Evolutionary conservation across 805 yeast species (phyloP).

Genomic region (Sugiyamaella marilandica): DNA sequence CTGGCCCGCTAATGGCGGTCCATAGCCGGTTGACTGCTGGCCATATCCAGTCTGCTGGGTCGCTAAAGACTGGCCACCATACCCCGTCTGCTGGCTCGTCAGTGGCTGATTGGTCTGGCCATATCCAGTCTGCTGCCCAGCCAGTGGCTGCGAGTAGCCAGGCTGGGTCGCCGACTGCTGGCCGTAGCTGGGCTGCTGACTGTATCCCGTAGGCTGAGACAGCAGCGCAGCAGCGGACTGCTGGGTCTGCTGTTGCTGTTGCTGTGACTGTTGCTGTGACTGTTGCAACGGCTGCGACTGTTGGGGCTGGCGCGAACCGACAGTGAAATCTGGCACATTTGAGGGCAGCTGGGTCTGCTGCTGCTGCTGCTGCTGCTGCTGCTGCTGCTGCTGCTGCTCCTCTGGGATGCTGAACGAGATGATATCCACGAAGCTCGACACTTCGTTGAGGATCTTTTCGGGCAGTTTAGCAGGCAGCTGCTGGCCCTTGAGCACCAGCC

Average conservation of each 20-base stretch:
- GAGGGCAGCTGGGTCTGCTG: conserved; percentile 18
- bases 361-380: neutral
- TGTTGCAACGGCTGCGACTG: neutral
- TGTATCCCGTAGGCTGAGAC: conserved; percentile 17
- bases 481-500: conserved; percentile 71
- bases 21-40: conserved; percentile 37
- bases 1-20: conserved; percentile 20
- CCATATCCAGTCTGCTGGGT: conserved; percentile 33
- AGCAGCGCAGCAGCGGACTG: conserved; percentile 1
- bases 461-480: conserved; percentile 71
- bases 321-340: conserved; percentile 26
- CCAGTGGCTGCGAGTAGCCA: conserved; percentile 18
- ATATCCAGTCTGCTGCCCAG: conserved; percentile 22
- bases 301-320: too few relatives aligned
- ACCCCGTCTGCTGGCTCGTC: conserved; percentile 18
- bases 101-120: conserved; percentile 22
- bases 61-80: conserved; percentile 17
- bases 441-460: conserved; percentile 71
- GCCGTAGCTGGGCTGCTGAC: neutral
- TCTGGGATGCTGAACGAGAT: conserved; percentile 77
- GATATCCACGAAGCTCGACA: conserved; percentile 81
- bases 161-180: conserved; percentile 25
- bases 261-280: conserved; percentile 7
- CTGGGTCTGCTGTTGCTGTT: conserved; percentile 1
- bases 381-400: conserved; percentile 21